These are phyloP conservation scores for Xylaria intraflava DNA, from an alignment of 495 filamentous ascomycete genomes.

Conservation along the genomic window DNA sequence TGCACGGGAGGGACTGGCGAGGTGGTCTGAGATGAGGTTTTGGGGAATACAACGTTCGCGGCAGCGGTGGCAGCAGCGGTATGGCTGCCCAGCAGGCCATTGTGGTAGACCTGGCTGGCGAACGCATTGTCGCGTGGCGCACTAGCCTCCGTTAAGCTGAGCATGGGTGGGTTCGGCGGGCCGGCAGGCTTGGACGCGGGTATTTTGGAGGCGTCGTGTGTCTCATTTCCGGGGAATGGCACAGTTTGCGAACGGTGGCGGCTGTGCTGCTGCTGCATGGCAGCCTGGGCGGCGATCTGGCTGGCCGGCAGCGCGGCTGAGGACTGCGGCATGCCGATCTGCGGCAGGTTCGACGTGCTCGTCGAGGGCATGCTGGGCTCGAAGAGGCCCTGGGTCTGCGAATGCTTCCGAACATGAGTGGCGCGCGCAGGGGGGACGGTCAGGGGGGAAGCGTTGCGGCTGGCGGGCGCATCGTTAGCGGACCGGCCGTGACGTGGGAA, in stretches of 20 bases:
- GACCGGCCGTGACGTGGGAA: slow-evolving; percentile 47
- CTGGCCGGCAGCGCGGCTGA: slow-evolving; percentile 55
- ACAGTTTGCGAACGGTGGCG: slow-evolving; percentile 69
- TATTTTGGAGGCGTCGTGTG: slow-evolving; percentile 24
- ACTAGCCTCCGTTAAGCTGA: slow-evolving; percentile 50
- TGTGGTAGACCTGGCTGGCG: slow-evolving; percentile 52
- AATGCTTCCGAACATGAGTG: slow-evolving; percentile 47
- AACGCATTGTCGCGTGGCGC: slow-evolving; percentile 49
- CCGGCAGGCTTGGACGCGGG: slow-evolving; percentile 32
- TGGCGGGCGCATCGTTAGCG: slow-evolving; percentile 31
- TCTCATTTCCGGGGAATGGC: slow-evolving; percentile 40
- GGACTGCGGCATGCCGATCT: slow-evolving; percentile 35
- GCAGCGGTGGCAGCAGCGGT: slow-evolving; percentile 69
- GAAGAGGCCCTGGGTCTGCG: slow-evolving; percentile 81
- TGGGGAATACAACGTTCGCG: slow-evolving; percentile 79
- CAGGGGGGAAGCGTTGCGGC: slow-evolving; percentile 38
- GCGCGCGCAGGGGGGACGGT: slow-evolving; percentile 35
- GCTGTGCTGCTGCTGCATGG: slow-evolving; percentile 44
- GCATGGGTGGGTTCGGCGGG: slow-evolving; percentile 50
- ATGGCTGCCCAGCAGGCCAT: slow-evolving; percentile 61
- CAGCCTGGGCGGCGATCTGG: slow-evolving; percentile 85
- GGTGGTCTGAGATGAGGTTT: slow-evolving; percentile 44
- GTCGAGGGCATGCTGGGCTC: slow-evolving; percentile 77
- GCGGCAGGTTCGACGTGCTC: slow-evolving; percentile 46
- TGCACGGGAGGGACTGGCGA: slow-evolving; percentile 43